phyloP scores from a whole-genome alignment of 345 rosid species.

The rapeseed (Brassica napus) region Da-Ae NC_063438.1:19630501-19631000 shows the following conservation, averaged over 20 bases:
- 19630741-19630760: too few relatives aligned
- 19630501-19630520: neutral
- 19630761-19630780: neutral
- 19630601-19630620: too few relatives aligned
- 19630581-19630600: neutral
- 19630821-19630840: slow-evolving; percentile 42
- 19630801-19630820: neutral
- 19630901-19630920: neutral
- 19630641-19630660: too few relatives aligned
- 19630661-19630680: too few relatives aligned
- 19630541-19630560: neutral
- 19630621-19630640: too few relatives aligned
- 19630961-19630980: slow-evolving; percentile 35
- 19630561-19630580: neutral
- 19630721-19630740: too few relatives aligned
- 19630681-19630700: too few relatives aligned
- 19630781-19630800: neutral
- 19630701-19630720: too few relatives aligned
- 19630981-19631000: slow-evolving; percentile 21
- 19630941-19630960: slow-evolving; percentile 39
- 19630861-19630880: slow-evolving; percentile 32
- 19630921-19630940: neutral
- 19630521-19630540: neutral
- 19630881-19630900: neutral
- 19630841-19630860: slow-evolving; percentile 16